Percentiles rank a stretch among this genome's conserved stretches.
Conservation (phyloP, 2,329 filamentous ascomycete genomes). For the Botrytis tulipae region DNA sequence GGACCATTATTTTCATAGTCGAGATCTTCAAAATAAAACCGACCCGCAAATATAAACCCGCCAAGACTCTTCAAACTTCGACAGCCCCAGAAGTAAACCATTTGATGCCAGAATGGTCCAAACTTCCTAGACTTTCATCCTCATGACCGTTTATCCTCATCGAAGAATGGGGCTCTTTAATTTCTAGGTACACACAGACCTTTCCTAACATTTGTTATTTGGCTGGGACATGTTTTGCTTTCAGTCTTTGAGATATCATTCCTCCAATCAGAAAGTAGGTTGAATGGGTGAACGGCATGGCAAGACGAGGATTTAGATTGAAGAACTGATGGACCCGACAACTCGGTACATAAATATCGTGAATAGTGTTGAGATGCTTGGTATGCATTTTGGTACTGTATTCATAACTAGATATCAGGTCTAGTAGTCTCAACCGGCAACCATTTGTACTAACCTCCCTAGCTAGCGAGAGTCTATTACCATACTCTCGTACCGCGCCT, state of each 20-base stretch:
- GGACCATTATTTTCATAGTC: neutral
- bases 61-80: neutral
- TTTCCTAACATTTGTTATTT: neutral
- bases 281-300: neutral
- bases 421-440: neutral
- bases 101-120: conserved; percentile 1
- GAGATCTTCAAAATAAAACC: neutral
- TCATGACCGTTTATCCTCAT: conserved; percentile 8
- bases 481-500: neutral
- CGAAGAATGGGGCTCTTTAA: neutral
- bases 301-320: conserved; percentile 1
- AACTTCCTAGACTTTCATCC: neutral
- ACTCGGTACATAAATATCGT: neutral
- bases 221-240: neutral
- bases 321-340: conserved; percentile 1
- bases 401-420: neutral
- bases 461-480: neutral
- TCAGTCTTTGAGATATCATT: neutral
- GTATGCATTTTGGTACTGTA: neutral
- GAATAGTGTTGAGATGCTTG: neutral
- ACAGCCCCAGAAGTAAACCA: conserved; percentile 5
- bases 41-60: neutral
- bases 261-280: neutral
- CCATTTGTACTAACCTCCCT: neutral
- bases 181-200: neutral